phyloP scores from a whole-genome alignment of 352 stramenopile species.

The Phytophthora pinifolia region DNA sequence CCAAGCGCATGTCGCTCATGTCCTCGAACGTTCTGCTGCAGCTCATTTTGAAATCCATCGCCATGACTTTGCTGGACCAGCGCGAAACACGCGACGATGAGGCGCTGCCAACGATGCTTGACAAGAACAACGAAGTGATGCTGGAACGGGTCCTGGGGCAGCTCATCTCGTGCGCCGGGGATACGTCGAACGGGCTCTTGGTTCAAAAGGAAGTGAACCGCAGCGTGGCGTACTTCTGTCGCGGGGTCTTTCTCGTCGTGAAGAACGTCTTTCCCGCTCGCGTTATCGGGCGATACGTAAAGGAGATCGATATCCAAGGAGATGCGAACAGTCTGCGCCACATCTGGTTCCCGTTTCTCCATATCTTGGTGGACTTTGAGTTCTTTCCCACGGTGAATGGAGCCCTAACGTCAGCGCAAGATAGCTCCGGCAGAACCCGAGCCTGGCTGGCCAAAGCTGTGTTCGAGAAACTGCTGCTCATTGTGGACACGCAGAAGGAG shows the following conservation, averaged over 20 bases:
- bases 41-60: conserved; percentile 69
- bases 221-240: conserved; percentile 56
- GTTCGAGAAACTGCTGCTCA: conserved; percentile 48
- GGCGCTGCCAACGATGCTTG: conserved; percentile 14
- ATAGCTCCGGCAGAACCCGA: conserved; percentile 5
- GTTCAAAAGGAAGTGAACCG: conserved; percentile 71
- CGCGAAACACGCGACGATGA: background rate
- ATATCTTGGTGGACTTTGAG: conserved; percentile 69
- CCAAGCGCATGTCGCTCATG: conserved; percentile 45
- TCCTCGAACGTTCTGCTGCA: conserved; percentile 63
- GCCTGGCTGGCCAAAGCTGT: conserved; percentile 61
- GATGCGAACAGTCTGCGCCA: conserved; percentile 63
- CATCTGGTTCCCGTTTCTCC: conserved; percentile 67
- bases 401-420: conserved; percentile 8
- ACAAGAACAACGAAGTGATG: conserved; percentile 40
- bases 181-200: conserved; percentile 39
- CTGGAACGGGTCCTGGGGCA: conserved; percentile 45
- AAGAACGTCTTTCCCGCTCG: conserved; percentile 46
- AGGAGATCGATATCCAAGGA: conserved; percentile 37
- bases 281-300: conserved; percentile 44
- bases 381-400: conserved; percentile 67
- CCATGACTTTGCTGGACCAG: conserved; percentile 36
- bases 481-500: conserved; percentile 62
- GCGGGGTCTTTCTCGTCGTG: conserved; percentile 54
- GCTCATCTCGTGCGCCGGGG: conserved; percentile 38